phyloP scores from a whole-genome alignment of 2,329 filamentous ascomycete genomes.

The Cladosporium sp. region DNA sequence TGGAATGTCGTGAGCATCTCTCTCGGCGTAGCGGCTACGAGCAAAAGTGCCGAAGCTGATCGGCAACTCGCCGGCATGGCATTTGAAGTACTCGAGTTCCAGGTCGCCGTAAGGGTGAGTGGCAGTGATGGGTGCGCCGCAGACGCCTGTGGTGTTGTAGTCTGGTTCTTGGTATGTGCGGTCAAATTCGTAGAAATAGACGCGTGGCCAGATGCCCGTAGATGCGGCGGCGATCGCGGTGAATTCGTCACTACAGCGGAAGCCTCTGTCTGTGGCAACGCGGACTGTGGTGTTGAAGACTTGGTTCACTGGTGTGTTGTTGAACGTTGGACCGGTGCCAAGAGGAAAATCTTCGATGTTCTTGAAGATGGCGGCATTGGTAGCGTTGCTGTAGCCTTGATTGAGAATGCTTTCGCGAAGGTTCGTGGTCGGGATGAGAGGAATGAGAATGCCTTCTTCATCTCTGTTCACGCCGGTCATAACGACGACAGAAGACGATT shows the following conservation, averaged over 20 bases:
- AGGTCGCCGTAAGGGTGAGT: constrained; percentile 40
- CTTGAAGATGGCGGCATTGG: background rate
- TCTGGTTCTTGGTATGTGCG: constrained; percentile 42
- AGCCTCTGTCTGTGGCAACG: constrained; percentile 38
- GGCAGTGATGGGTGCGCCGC: constrained; percentile 34
- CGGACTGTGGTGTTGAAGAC: constrained; percentile 41
- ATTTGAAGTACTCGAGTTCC: constrained; percentile 46
- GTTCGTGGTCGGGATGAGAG: constrained; percentile 32
- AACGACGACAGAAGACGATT: constrained; percentile 34
- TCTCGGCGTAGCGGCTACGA: background rate
- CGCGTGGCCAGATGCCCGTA: constrained; percentile 37
- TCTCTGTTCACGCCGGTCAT: constrained; percentile 44
- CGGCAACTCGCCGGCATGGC: constrained; percentile 46
- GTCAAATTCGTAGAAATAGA: constrained; percentile 46
- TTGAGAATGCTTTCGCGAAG: constrained; percentile 10
- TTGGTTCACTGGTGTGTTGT: constrained; percentile 21
- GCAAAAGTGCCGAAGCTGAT: constrained; percentile 41
- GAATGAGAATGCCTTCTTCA: constrained; percentile 40
- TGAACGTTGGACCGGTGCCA: constrained; percentile 22
- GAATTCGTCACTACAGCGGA: constrained; percentile 42
- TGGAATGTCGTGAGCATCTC: background rate
- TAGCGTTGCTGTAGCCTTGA: background rate
- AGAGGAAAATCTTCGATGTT: constrained; percentile 27
- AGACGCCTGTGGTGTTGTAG: constrained; percentile 31
- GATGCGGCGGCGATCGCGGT: constrained; percentile 40